Percentiles rank a stretch among this genome's conserved stretches.
phyloP scores from a whole-genome alignment of 371 early-diverging fungal genomes.

The Capniomyces stellatus region DNA sequence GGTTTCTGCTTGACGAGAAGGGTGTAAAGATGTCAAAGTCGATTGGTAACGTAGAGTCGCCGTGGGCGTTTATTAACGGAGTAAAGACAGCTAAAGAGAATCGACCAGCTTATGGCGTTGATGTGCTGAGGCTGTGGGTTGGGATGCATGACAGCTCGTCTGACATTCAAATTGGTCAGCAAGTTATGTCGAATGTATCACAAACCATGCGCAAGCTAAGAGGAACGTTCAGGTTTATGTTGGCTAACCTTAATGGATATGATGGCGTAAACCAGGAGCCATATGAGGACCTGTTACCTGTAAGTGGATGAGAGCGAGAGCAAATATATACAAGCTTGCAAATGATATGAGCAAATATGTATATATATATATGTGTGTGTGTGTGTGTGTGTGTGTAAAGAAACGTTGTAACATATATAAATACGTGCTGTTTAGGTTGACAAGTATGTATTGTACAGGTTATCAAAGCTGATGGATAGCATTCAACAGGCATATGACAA shows the following conservation, averaged over 20 bases:
- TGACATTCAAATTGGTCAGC: conserved; percentile 57
- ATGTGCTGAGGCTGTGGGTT: conserved; percentile 66
- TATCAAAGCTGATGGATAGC: conserved; percentile 30
- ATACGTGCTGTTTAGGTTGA: no score
- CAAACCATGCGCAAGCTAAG: conserved; percentile 60
- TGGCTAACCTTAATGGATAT: conserved; percentile 61
- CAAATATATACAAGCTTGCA: no score
- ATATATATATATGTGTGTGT: not conserved
- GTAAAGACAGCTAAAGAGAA: conserved; percentile 47
- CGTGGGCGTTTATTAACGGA: conserved; percentile 45
- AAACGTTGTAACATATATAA: not conserved
- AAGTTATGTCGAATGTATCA: conserved; percentile 40
- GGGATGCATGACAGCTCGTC: conserved; percentile 65
- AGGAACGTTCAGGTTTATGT: conserved; percentile 57
- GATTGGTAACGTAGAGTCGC: conserved; percentile 74
- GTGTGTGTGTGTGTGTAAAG: not conserved
- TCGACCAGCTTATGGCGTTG: conserved; percentile 66
- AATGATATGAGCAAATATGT: no score
- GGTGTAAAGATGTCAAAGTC: conserved; percentile 92
- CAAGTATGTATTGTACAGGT: conserved; percentile 42
- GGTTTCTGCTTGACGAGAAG: conserved; percentile 77
- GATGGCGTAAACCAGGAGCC: conserved; percentile 25
- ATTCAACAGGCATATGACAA: conserved; percentile 40
- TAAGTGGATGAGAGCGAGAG: conserved; percentile 6
- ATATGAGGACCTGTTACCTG: conserved; percentile 33